Base-by-base conservation (phyloP, 176 grass and related monocot genomes). In the Eleusine indica region DNA sequence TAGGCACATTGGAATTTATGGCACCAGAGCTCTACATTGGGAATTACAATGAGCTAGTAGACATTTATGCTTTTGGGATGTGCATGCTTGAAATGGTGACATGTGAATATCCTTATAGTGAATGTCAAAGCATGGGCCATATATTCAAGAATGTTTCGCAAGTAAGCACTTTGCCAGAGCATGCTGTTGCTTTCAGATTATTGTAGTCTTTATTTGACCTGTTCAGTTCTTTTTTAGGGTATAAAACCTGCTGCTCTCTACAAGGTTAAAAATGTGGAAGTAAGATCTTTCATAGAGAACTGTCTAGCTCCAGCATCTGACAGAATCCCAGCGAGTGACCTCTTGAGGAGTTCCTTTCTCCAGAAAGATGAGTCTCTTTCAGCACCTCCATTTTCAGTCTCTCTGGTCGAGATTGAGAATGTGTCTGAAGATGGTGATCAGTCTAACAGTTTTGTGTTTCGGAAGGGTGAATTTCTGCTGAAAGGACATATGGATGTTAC, bases 11-110 rank as follows among this genome's bases (percentile, higher is more conserved):
- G 57, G 90, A 88, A 71, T 88, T 91, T 79, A 88, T 91, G 90
- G 86, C 90, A 69, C 90, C 86, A 37, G 86, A 91, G 70, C 51
- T 88, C 22, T 88, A 88, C 66, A 84, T 63, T 57, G 69, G 80
- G 25, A 56, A 88, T 57, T 92, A 92, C 29, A 92, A 76, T 56
- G 83, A 92, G 54, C 75, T 89, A 43, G 90, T 88, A 18, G 90
- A 88, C 66, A 86, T 88, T 83, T 88, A 91, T 82, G 88, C 86
- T 30, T 91, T 91, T 86, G 90, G 90, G 47, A 83, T 91, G 86
- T 88, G 90, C 86, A 91, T 92, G 86, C 86, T 92, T 12, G 90
- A 92, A 76, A 79, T 92, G 75, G 69, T 91, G 53, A 91, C 90
- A 41, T 85, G 79, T 79, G 90, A 91, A 85, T 82, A 91, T 66